Evolutionary conservation across 176 grass and related monocot species (phyloP), one percentile per base, ranked within the genome.

Genomic region (Echinochloa phyllopogon): DNA sequence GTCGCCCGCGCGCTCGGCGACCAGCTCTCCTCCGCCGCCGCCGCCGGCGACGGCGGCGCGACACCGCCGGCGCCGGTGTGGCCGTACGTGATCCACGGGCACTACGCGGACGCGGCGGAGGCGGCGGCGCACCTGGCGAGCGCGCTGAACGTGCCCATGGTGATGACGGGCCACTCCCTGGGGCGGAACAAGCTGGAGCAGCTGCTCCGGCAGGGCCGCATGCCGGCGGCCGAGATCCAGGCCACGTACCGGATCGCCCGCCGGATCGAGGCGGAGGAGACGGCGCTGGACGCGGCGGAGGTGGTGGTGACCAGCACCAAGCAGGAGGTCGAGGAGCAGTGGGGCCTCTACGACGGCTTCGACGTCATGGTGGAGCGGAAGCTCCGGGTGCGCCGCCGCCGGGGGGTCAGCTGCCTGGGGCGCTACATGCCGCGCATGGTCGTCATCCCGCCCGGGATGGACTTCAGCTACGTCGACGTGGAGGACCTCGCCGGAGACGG

Each of bases 101-200:
- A 98, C 80, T 98, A 98, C 39, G 96, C 96, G 16, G 96, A 98
- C 52, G 96, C 91, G 23, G 96, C 91, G 39, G 96, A 98, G 91
- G 91, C 72, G 71, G 95, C 95, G 11, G 88, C 91, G 37, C 77
- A 83, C 60, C 58, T 98, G 57, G 91, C 93, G 2, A 87, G 85
- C 44, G 84, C 90, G 66, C 80, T 98, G 12, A 92, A 88, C 61
- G 96, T 90, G 70, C 96, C 96, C 0, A 95, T 95, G 96, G 96
- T 92, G 4, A 95, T 95, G 96, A 98, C 96, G 44, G 96, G 96
- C 20, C 96, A 98, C 72, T 98, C 96, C 4, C 70, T 98, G 83
- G 96, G 96, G 1, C 93, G 96, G 12, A 98, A 98, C 87, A 98
- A 98, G 85, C 91, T 98, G 76, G 96, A 98, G 69, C 96, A 98